These are phyloP conservation scores for Bolboschoenoplectus hybrid DNA, from an alignment of 202 grass and related monocot genomes.

Conservation along the genomic window DNA sequence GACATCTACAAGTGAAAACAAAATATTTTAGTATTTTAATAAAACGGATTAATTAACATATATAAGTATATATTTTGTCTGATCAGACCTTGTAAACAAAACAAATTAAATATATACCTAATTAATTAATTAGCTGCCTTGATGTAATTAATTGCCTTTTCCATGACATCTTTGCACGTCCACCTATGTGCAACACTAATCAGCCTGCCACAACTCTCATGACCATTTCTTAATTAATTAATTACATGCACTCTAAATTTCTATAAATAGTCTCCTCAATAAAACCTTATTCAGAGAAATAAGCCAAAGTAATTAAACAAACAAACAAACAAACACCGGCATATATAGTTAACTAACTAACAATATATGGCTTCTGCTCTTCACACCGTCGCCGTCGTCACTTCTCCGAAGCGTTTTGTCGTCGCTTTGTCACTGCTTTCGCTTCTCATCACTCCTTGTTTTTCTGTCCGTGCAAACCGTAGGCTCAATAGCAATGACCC, in stretches of 20 bases:
- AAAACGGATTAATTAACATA: neutral
- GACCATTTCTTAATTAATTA: conserved; percentile 5
- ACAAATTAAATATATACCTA: neutral
- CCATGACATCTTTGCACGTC: conserved; percentile 36
- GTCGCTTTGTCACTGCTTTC: conserved; percentile 23
- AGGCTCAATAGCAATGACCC: neutral
- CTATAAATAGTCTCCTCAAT: conserved; percentile 24
- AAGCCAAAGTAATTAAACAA: neutral
- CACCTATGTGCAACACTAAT: conserved; percentile 16
- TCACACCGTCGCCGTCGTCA: neutral
- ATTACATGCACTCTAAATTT: neutral
- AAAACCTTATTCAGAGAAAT: neutral
- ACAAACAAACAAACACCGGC: neutral
- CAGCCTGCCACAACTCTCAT: conserved; percentile 4
- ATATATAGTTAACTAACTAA: neutral
- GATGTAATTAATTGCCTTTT: neutral
- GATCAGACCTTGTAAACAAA: neutral
- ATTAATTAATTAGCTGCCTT: neutral
- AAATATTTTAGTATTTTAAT: neutral
- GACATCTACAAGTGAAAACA: neutral
- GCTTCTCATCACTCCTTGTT: conserved; percentile 24
- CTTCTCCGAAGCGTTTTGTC: conserved; percentile 19
- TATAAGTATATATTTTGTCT: neutral
- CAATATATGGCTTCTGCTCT: conserved; percentile 32
- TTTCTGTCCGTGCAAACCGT: neutral